phyloP scores from a whole-genome alignment of 2,329 filamentous ascomycete species.

The Penicillium expansum region DNA sequence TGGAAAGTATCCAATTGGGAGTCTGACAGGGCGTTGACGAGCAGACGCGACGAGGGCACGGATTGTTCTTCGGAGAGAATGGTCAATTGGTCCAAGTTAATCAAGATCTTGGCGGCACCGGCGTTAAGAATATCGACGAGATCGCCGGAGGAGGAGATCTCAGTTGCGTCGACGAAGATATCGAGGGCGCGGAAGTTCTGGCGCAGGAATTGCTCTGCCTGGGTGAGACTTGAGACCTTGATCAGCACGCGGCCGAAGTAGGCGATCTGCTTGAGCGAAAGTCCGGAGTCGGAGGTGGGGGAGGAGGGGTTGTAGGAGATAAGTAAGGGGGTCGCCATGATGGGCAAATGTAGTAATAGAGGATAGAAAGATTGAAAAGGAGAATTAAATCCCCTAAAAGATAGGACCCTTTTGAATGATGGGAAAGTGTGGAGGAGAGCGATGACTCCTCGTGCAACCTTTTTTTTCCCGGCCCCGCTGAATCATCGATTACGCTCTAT shows the following conservation, averaged over 20 bases:
- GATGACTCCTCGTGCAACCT: slow-evolving; percentile 20
- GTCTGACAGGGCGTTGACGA: slow-evolving; percentile 50
- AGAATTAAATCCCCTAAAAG: slow-evolving; percentile 19
- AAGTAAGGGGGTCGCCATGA: slow-evolving; percentile 45
- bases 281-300: slow-evolving; percentile 50
- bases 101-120: slow-evolving; percentile 82
- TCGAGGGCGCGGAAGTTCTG: slow-evolving; percentile 55
- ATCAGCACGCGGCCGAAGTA: slow-evolving; percentile 60
- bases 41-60: slow-evolving; percentile 55
- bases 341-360: slow-evolving; percentile 9
- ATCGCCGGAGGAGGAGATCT: slow-evolving; percentile 66
- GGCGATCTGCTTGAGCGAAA: slow-evolving; percentile 54
- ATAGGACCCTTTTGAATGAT: not conserved
- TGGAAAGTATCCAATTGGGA: slow-evolving; percentile 40
- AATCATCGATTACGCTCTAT: slow-evolving; percentile 15
- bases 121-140: slow-evolving; percentile 78
- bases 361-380: not conserved
- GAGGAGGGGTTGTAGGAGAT: slow-evolving; percentile 43
- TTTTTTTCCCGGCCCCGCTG: slow-evolving; percentile 21
- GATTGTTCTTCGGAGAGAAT: slow-evolving; percentile 52
- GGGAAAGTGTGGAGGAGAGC: not conserved
- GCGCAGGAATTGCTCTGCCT: slow-evolving; percentile 53
- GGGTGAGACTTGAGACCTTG: slow-evolving; percentile 44
- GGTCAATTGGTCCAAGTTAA: slow-evolving; percentile 66
- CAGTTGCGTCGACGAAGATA: slow-evolving; percentile 74